Conservation (phyloP, 306 rosid genomes). For the Cucumis hystrix region DNA sequence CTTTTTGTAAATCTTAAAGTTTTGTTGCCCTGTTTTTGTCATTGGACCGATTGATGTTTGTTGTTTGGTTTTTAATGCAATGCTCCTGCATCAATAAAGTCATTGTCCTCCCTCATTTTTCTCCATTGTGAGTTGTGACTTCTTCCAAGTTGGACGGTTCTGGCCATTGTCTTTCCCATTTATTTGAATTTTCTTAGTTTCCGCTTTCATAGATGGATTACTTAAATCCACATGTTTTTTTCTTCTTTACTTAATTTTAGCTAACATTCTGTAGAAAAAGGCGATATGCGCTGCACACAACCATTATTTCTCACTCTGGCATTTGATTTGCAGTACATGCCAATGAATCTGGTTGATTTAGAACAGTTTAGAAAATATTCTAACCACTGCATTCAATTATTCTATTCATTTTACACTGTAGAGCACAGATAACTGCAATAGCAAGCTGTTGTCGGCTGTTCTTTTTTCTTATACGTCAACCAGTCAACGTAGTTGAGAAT, state of each 20-base stretch:
- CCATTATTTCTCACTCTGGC: background rate
- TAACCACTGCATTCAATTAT: background rate
- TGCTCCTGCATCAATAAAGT: background rate
- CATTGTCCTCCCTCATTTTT: conserved; percentile 1
- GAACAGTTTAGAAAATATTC: background rate
- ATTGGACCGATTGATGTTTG: background rate
- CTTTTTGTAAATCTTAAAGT: background rate
- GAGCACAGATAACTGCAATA: background rate
- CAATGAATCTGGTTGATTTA: conserved; percentile 1
- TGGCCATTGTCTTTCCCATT: background rate
- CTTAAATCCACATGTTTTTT: background rate
- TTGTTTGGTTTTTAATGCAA: background rate
- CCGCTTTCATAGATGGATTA: background rate
- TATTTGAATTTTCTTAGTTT: background rate
- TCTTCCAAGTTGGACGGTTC: background rate
- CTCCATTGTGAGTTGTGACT: background rate
- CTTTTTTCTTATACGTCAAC: background rate
- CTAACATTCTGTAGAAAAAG: background rate
- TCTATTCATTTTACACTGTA: background rate
- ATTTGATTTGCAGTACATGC: background rate
- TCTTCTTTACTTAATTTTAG: background rate
- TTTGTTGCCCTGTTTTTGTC: background rate
- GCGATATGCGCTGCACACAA: background rate
- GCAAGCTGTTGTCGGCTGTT: background rate
- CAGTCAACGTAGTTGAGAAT: background rate